Evolutionary conservation across 345 rosid genomes (phyloP), one percentile per base, ranked within the genome.

Genomic region (Schrenkiella parvula): DNA sequence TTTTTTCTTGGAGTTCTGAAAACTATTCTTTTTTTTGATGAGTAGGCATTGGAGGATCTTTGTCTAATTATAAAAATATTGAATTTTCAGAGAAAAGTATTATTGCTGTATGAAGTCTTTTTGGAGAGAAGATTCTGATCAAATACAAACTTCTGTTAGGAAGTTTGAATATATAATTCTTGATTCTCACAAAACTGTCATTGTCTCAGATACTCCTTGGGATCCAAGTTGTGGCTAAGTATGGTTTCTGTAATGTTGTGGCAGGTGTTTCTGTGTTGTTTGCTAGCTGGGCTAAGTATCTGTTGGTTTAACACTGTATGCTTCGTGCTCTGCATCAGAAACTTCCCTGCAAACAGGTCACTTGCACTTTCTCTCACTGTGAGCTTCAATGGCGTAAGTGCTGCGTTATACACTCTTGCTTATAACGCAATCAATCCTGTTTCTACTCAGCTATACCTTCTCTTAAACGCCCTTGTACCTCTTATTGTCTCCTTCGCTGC

Each of bases 291-390:
- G 61, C 84, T 87, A 52, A 91, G 97, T 82, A 95, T 95, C 57
- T 91, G 97, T 64, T 95, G 97, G 99, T 95, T 95, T 84, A 95
- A 95, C 88, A 95, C 99, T 11, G 93, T 91, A 2, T 95, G 97
- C 64, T 91, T 88, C 73, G 95, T 91, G 48, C 91, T 91, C 31
- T 93, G 97, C 90, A 87, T 91, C 44, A 81, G 82, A 25, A 95
- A 91, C 73, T 91, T 93, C 80, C 88, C 91, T 8, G 76, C 80
- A 8, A 91, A 84, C 68, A 74, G 92, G 64, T 75, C 98, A 58
- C 87, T 95, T 19, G 99, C 99, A 7, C 71, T 91, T 4, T 91
- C 97, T 38, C 95, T 95, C 10, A 95, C 99, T 13, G 87, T 95
- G 9, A 83, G 96, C 82, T 95, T 89, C 79, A 95, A 95, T 57